Evolutionary conservation across 805 yeast species (phyloP).

Genomic region (Sugiyamaella marilandica): DNA sequence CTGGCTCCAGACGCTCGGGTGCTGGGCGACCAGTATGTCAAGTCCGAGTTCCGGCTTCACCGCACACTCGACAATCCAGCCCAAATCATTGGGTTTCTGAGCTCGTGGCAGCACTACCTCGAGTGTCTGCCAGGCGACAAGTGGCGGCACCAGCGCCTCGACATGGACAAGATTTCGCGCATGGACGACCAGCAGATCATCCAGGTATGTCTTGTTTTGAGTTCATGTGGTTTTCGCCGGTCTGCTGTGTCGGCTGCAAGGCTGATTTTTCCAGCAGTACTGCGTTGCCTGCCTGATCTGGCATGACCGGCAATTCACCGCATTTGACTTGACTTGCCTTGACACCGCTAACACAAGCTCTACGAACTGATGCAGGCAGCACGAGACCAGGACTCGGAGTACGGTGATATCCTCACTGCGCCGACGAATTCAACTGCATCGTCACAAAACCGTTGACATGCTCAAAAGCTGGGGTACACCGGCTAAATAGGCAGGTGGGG

Average conservation of each 20-base stretch:
- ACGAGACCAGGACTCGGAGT: conserved; percentile 33
- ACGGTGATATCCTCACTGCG: conserved; percentile 27
- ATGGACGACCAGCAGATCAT: conserved; percentile 88
- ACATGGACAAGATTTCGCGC: conserved; percentile 62
- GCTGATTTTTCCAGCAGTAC: neutral
- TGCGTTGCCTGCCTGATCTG: neutral
- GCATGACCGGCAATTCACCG: neutral
- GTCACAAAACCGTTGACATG: neutral
- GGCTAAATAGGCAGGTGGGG: neutral
- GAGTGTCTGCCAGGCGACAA: conserved; percentile 42
- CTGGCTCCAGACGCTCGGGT: conserved; percentile 67
- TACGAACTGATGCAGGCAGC: conserved; percentile 45
- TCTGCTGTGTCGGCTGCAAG: too few relatives aligned
- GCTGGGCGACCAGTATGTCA: conserved; percentile 87
- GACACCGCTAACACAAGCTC: conserved; percentile 22
- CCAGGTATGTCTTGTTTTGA: conserved; percentile 42
- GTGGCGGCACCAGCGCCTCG: conserved; percentile 63
- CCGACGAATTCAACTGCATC: conserved; percentile 14
- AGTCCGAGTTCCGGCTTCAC: conserved; percentile 84
- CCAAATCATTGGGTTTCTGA: conserved; percentile 87
- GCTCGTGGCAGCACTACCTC: conserved; percentile 75
- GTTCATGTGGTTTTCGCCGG: neutral
- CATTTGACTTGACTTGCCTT: neutral
- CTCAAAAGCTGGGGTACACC: neutral
- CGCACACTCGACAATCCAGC: conserved; percentile 78